Evolutionary conservation across 2,329 filamentous ascomycete species (phyloP).

Genomic region (Shiraia bambusicola): DNA sequence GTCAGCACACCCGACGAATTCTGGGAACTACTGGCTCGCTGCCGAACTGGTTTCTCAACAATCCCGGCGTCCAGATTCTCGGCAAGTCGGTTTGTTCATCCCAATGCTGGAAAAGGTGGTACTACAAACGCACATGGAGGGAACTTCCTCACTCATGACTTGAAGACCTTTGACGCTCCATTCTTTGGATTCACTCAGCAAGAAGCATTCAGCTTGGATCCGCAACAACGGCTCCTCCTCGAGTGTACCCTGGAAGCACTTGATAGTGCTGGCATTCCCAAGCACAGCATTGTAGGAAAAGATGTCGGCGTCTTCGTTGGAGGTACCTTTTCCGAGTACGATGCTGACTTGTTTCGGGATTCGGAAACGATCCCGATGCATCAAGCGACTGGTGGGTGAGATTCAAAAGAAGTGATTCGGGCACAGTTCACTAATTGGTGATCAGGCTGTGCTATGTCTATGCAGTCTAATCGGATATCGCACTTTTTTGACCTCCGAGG

Average conservation of each 20-base stretch:
- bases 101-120: constrained; percentile 34
- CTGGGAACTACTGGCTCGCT: constrained; percentile 28
- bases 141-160: constrained; percentile 24
- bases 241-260: constrained; percentile 45
- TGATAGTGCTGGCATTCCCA: constrained; percentile 40
- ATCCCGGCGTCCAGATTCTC: constrained; percentile 45
- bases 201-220: constrained; percentile 35
- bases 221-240: constrained; percentile 37
- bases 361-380: constrained; percentile 29
- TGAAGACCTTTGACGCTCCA: constrained; percentile 29
- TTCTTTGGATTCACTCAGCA: constrained; percentile 34
- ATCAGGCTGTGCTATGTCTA: constrained; percentile 19
- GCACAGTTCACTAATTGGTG: neutral
- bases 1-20: constrained; percentile 29
- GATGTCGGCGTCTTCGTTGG: constrained; percentile 32
- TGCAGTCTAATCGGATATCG: constrained; percentile 34
- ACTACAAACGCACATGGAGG: constrained; percentile 38
- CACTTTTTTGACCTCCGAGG: constrained; percentile 36
- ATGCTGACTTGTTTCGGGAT: constrained; percentile 25
- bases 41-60: constrained; percentile 33
- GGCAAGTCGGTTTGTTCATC: constrained; percentile 42
- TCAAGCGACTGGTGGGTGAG: constrained; percentile 26
- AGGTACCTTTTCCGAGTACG: constrained; percentile 25
- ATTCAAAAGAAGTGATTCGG: neutral
- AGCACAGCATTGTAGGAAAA: constrained; percentile 30